Evolutionary conservation across 140 eudicot species (phyloP).

Genomic region (Senecio squalidus): DNA sequence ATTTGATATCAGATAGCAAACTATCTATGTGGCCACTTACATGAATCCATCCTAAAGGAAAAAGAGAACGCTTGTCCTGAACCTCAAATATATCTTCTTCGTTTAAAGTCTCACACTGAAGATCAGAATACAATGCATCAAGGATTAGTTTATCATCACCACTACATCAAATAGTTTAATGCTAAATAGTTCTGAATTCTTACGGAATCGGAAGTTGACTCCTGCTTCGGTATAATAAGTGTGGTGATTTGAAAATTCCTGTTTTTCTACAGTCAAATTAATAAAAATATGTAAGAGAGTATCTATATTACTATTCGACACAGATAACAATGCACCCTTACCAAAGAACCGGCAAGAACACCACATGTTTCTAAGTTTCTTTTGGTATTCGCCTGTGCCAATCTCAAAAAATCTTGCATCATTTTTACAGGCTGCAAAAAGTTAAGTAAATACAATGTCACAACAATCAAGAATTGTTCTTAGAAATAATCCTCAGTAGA

Average conservation of each 20-base stretch:
- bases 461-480: not conserved
- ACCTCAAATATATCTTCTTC: slow-evolving; percentile 96
- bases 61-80: slow-evolving; percentile 81
- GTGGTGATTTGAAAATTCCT: slow-evolving; percentile 83
- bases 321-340: slow-evolving; percentile 20
- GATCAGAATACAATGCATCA: slow-evolving; percentile 18
- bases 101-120: slow-evolving; percentile 88
- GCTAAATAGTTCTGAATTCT: slow-evolving; percentile 21
- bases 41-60: slow-evolving; percentile 99
- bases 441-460: not conserved
- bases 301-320: slow-evolving; percentile 9
- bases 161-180: not conserved
- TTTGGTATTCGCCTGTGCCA: slow-evolving; percentile 75
- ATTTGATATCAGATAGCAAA: not conserved
- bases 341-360: slow-evolving; percentile 97
- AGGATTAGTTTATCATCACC: slow-evolving; percentile 1
- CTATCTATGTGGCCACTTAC: slow-evolving; percentile 43
- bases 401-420: slow-evolving; percentile 87
- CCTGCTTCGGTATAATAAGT: slow-evolving; percentile 94
- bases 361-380: slow-evolving; percentile 95
- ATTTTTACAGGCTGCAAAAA: slow-evolving; percentile 84
- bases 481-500: not conserved
- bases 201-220: slow-evolving; percentile 98
- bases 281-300: slow-evolving; percentile 16
- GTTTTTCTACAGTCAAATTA: slow-evolving; percentile 62